phyloP scores from a whole-genome alignment of 2,329 filamentous ascomycete genomes.

The Fusarium illudens region DNA sequence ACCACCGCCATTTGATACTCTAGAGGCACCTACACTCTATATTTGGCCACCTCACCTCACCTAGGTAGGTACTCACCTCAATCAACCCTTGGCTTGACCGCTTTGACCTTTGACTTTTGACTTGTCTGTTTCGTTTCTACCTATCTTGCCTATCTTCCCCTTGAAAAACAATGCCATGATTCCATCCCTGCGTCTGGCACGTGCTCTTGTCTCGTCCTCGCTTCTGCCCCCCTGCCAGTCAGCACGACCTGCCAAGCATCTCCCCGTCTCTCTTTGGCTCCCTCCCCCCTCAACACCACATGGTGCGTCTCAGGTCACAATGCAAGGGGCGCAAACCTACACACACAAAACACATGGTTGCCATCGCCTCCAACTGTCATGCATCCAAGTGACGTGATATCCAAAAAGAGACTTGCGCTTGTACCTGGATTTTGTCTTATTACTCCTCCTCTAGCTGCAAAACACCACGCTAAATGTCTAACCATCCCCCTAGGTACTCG shows the following conservation, averaged over 20 bases:
- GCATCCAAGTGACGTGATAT: conserved; percentile 14
- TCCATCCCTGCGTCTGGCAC: not conserved
- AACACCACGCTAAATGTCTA: not conserved
- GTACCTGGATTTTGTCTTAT: not conserved
- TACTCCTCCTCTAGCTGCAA: not conserved
- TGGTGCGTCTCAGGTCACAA: conserved; percentile 21
- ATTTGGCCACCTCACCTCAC: conserved; percentile 19
- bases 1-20: conserved; percentile 19
- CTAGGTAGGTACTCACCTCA: no score
- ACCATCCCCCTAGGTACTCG: conserved; percentile 20
- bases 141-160: no score
- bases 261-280: not conserved
- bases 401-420: not conserved
- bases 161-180: not conserved
- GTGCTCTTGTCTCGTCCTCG: not conserved
- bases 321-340: not conserved
- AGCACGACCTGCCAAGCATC: not conserved
- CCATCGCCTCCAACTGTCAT: conserved; percentile 1
- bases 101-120: not conserved
- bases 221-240: conserved; percentile 4
- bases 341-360: not conserved
- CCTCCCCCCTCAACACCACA: conserved; percentile 19
- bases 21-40: conserved; percentile 15
- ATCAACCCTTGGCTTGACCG: no score
- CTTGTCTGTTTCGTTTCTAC: conserved; percentile 4